Conservation (phyloP, 2,329 filamentous ascomycete genomes). For the Rosellinia necatrix region DNA sequence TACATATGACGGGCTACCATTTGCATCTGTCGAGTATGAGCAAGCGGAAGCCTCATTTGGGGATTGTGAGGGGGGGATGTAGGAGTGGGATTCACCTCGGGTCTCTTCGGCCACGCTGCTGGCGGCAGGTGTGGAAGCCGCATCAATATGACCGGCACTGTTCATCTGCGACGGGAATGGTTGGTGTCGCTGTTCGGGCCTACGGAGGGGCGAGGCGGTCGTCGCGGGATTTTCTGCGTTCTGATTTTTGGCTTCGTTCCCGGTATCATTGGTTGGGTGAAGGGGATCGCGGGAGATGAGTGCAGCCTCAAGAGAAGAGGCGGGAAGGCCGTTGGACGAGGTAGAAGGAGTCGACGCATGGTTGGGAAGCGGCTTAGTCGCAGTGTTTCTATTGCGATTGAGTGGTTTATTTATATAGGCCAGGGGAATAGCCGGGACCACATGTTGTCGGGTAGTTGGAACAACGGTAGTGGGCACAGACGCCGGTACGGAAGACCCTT, state of each 20-base stretch:
- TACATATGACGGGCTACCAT: conserved; percentile 9
- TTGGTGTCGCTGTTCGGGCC: conserved; percentile 13
- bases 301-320: conserved; percentile 41
- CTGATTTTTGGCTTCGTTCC: conserved; percentile 32
- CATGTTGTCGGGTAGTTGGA: conserved; percentile 31
- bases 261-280: conserved; percentile 30
- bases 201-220: conserved; percentile 18
- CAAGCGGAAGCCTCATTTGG: not conserved
- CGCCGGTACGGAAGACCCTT: conserved; percentile 30
- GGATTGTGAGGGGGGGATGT: not conserved
- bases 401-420: conserved; percentile 37
- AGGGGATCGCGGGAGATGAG: conserved; percentile 33
- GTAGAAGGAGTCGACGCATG: conserved; percentile 20
- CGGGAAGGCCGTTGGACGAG: conserved; percentile 34
- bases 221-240: conserved; percentile 36
- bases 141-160: conserved; percentile 14
- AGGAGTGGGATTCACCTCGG: conserved; percentile 15
- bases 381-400: conserved; percentile 20
- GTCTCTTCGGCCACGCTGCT: conserved; percentile 19
- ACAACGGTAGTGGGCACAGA: conserved; percentile 19
- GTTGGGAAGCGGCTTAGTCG: conserved; percentile 24
- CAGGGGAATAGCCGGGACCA: conserved; percentile 41
- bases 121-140: conserved; percentile 7
- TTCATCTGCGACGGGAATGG: conserved; percentile 16
- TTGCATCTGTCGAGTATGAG: conserved; percentile 21